Evolutionary conservation across 352 stramenopile species (phyloP).

Genomic region (Globisporangium echinulatum): DNA sequence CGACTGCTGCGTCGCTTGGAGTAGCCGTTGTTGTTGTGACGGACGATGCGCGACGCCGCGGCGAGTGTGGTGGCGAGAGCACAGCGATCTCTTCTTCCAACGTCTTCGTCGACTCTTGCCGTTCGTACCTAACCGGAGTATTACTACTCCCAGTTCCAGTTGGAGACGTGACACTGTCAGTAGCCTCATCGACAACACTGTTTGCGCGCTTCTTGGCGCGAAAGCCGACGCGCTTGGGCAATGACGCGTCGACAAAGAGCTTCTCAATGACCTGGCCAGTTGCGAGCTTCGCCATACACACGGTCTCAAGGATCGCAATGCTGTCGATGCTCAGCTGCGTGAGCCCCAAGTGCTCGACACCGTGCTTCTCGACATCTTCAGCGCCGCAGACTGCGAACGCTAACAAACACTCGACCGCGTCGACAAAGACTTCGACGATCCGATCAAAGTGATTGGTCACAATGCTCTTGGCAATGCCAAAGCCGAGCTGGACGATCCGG

Average conservation of each 20-base stretch:
- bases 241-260: conserved; percentile 25
- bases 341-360: conserved; percentile 43
- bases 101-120: conserved; percentile 51
- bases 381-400: conserved; percentile 74
- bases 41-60: conserved; percentile 27
- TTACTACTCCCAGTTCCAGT: conserved; percentile 11
- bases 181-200: conserved; percentile 13
- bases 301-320: conserved; percentile 47
- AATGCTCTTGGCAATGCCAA: conserved; percentile 85
- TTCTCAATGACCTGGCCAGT: conserved; percentile 75
- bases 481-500: conserved; percentile 79
- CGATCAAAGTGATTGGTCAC: conserved; percentile 68
- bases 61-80: conserved; percentile 29
- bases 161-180: conserved; percentile 10
- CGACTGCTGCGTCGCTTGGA: conserved; percentile 5
- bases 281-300: conserved; percentile 72
- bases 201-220: conserved; percentile 41
- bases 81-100: conserved; percentile 56
- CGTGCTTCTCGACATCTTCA: conserved; percentile 50
- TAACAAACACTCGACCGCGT: conserved; percentile 73
- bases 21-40: conserved; percentile 8
- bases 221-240: conserved; percentile 47
- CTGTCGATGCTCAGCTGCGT: conserved; percentile 69
- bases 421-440: conserved; percentile 75
- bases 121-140: conserved; percentile 45